Evolutionary conservation across 2,329 filamentous ascomycete species (phyloP), one percentile per base, ranked within the genome.

Genomic region (Emmonsiellopsis sp.): DNA sequence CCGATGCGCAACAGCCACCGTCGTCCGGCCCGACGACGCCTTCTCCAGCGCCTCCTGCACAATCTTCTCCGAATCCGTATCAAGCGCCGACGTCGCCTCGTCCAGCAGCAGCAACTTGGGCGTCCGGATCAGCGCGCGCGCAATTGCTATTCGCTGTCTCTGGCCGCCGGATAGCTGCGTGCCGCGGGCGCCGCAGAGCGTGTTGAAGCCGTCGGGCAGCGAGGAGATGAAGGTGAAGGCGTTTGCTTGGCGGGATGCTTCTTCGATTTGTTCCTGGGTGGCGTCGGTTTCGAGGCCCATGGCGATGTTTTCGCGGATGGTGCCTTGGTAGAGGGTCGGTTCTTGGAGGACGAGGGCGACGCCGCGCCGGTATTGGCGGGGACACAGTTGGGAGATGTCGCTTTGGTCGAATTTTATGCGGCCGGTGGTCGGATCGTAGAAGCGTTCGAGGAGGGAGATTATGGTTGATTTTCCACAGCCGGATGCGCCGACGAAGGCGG

Each of bases 1-100:
- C 60, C 89, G 82, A 73, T 95, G 90, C 32, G 90, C 90, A 65
- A 95, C 94, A 2, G 87, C 86, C 61, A 95, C 92, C 2, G 89
- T 94, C 0, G 89, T 95, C 48, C 89, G 80, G 10, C 88, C 89
- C 55, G 83, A 77, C 1, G 87, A 78, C n/a, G 89, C 58, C 16
- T 53, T 54, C 41, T 65, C 64, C 44, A 69, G 54, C 1, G 67
- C 67, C 35, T 57, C 58, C 47, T 67, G 64, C 13, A 69, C 66
- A 10, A 67, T 51, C 7, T 58, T 57, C 50, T 73, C 70, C 7
- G 65, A 68, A 51, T 69, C 61, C 1, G 69, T 68, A 57, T 74
- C 70, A 7, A 73, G 58, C 3, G 68, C 69, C 15, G 64, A 68
- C 2, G 73, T 75, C 1, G 73, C 73, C 59, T 76, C 73, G 51